Conservation (phyloP, 139 green algal species). For the Spirogloea muscicola region DNA sequence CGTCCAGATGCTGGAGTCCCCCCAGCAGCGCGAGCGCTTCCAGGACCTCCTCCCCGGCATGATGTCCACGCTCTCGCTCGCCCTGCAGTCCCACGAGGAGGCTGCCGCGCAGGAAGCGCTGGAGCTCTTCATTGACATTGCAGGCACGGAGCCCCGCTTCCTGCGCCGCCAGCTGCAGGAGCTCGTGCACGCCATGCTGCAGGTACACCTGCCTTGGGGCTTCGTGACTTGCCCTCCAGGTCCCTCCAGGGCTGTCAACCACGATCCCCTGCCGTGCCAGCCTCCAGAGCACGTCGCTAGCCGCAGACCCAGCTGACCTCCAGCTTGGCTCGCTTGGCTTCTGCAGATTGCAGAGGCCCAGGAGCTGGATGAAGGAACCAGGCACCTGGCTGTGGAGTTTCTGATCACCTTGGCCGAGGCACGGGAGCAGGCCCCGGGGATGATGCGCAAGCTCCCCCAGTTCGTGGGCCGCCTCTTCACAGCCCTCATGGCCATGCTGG, state of each 20-base stretch:
- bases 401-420: conserved; percentile 92
- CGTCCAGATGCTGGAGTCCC: conserved; percentile 68
- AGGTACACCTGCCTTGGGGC: too few species aligned
- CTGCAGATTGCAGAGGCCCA: conserved; percentile 40
- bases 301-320: too few species aligned
- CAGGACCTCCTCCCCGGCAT: conserved; percentile 71
- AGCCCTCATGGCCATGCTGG: conserved; percentile 75
- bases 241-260: too few species aligned
- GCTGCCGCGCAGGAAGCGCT: conserved; percentile 74
- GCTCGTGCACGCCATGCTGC: conserved; percentile 82
- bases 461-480: conserved; percentile 78
- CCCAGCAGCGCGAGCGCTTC: conserved; percentile 70
- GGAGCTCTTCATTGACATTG: conserved; percentile 90
- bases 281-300: too few species aligned
- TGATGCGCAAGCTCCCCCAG: conserved; percentile 90
- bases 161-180: conserved; percentile 75
- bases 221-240: too few species aligned
- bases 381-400: conserved; percentile 84
- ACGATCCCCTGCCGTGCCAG: too few species aligned
- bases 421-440: conserved; percentile 82
- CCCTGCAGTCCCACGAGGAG: conserved; percentile 70
- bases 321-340: too few species aligned
- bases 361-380: conserved; percentile 60
- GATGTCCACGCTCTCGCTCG: conserved; percentile 62
- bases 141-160: conserved; percentile 85